phyloP scores from a whole-genome alignment of 768 basidiomycete species.

The Terana coerulea region DNA sequence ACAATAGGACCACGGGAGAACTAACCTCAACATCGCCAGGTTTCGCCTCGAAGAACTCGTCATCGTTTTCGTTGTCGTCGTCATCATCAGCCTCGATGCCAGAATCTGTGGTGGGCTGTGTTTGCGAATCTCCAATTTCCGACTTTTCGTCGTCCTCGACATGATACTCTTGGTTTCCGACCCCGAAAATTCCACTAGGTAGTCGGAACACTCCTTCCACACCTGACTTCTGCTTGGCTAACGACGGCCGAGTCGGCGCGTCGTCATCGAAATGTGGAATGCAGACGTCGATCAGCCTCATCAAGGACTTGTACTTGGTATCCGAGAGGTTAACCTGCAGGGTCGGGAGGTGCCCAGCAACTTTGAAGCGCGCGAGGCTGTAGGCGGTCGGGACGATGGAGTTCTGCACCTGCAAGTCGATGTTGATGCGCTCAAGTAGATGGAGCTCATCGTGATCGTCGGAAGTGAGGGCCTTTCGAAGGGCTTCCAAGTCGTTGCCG shows the following conservation, averaged over 20 bases:
- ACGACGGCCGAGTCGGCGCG: slow-evolving; percentile 5
- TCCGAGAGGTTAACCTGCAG: slow-evolving; percentile 90
- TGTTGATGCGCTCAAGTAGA: slow-evolving; percentile 87
- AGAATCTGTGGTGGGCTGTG: not conserved
- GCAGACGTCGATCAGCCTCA: slow-evolving; percentile 88
- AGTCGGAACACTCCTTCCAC: slow-evolving; percentile 44
- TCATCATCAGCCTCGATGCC: not conserved
- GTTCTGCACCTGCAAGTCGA: slow-evolving; percentile 85
- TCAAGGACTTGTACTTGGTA: slow-evolving; percentile 85
- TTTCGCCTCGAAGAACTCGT: slow-evolving; percentile 70
- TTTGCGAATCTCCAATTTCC: not conserved
- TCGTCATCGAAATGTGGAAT: slow-evolving; percentile 73
- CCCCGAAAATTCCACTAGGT: slow-evolving; percentile 52
- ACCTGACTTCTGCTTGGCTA: slow-evolving; percentile 22
- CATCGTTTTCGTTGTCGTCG: slow-evolving; percentile 32
- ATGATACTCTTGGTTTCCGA: slow-evolving; percentile 60
- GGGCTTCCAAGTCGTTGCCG: slow-evolving; percentile 78
- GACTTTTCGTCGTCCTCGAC: slow-evolving; percentile 54
- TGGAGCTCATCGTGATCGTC: slow-evolving; percentile 63
- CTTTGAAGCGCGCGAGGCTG: slow-evolving; percentile 83
- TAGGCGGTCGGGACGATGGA: slow-evolving; percentile 86
- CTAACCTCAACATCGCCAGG: slow-evolving; percentile 49
- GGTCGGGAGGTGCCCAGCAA: slow-evolving; percentile 83
- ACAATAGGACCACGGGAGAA: not conserved
- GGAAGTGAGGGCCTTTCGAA: slow-evolving; percentile 71